A percentile compares a stretch with the other conserved stretches of the same genome.
Evolutionary conservation across 2,329 filamentous ascomycete species (phyloP).

Genomic region (Truncatella angustata): DNA sequence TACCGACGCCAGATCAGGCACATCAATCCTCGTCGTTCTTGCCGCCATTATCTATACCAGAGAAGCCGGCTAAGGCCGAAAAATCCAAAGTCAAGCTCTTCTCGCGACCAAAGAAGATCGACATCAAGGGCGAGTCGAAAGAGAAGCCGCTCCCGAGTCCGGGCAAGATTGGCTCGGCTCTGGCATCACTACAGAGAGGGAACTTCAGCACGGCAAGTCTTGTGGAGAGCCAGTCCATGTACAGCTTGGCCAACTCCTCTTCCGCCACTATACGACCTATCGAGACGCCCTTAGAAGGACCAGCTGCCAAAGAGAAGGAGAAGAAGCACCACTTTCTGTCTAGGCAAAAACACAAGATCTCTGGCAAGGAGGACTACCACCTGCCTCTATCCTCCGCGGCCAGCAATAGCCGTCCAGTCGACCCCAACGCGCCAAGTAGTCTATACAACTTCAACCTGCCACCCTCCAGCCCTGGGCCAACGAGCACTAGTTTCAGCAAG

Average conservation of each 20-base stretch:
- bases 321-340: slow-evolving; percentile 80
- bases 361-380: slow-evolving; percentile 69
- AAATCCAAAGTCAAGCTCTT: slow-evolving; percentile 83
- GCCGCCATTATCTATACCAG: slow-evolving; percentile 40
- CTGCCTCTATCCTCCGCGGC: slow-evolving; percentile 72
- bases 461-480: slow-evolving; percentile 68
- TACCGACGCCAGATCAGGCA: slow-evolving; percentile 32
- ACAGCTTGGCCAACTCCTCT: slow-evolving; percentile 73
- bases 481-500: slow-evolving; percentile 69
- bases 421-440: slow-evolving; percentile 71
- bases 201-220: slow-evolving; percentile 73
- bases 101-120: slow-evolving; percentile 73
- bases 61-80: slow-evolving; percentile 61
- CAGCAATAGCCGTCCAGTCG: slow-evolving; percentile 73
- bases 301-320: slow-evolving; percentile 64
- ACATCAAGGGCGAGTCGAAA: slow-evolving; percentile 65
- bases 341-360: slow-evolving; percentile 74
- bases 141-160: slow-evolving; percentile 71
- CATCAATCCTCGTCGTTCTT: slow-evolving; percentile 30
- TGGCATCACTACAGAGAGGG: slow-evolving; percentile 62
- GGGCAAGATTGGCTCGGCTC: slow-evolving; percentile 65
- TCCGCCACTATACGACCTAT: slow-evolving; percentile 71
- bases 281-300: slow-evolving; percentile 46
- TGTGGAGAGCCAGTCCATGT: slow-evolving; percentile 66
- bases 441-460: slow-evolving; percentile 78